Evolutionary conservation across 139 green algal species (phyloP), one percentile per base, ranked within the genome.

Genomic region (Ostreobium quekettii): DNA sequence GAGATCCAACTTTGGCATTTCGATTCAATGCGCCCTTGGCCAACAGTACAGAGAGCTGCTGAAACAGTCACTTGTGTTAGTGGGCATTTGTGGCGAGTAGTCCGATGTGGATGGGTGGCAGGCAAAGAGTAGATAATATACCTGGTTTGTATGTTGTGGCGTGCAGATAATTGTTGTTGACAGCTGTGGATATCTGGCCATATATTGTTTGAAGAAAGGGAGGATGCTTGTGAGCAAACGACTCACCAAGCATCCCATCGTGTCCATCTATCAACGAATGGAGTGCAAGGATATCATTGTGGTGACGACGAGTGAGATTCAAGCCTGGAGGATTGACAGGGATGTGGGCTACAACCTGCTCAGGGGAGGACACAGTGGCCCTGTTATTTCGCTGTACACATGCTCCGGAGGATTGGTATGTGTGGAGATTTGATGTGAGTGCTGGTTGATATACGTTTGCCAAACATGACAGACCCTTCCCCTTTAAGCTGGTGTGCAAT

Each of bases 281-380:
- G 36, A 29, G 2, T 30, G 37, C 36, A 37, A 64, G 31, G 57
- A 53, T 19, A 26, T 62, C 35, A 57, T 48, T 3, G 36, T 74
- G 0, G 26, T 38, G 32, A 36, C 36, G 61, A 46, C 53, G 4
- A 22, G 64, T 31, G 8, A 30, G n/a, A 31, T 71, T 3, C 38
- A 69, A 42, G 64, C 66, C 53, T 82, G 72, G 71, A 39, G 48
- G 29, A 69, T 79, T 28, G 63, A 83, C n/a, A 75, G 79, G 37
- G 78, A 87, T 36, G 67, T 83, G 35, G 80, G 80, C 39, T 87
- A 86, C 80, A 83, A 80, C 49, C 48, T 87, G 8, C 67, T 83
- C 4, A 60, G 73, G 0, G 79, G 80, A 0, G 83, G 83, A 0
- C 83, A 89, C 71, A 76, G 72, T 6, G 76, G 75, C 15, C 70